Evolutionary conservation across 2,329 filamentous ascomycete species (phyloP), one percentile per base, ranked within the genome.

Genomic region (Verticillium nubilum): DNA sequence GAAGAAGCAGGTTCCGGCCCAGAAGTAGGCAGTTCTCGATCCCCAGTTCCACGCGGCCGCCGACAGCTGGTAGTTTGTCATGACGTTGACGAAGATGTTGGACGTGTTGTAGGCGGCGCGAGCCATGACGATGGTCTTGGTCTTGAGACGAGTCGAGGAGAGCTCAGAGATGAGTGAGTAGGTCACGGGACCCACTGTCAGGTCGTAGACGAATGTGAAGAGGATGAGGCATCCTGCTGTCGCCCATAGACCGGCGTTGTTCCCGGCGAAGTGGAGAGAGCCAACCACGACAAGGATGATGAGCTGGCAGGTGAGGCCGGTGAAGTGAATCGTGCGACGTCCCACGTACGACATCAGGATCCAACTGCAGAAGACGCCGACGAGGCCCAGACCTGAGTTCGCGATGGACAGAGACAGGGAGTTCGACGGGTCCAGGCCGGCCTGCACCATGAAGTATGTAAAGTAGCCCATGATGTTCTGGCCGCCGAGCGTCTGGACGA

Each of bases 101-200:
- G 74, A 74, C 9, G 81, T 71, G 55, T 84, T 78, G 69, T 80
- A 80, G 13, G 69, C 69, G 31, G 73, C 74, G 12, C 81, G 74
- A 1, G 80, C 78, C 56, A 85, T 70, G 2, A 82, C 80, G 15
- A 84, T 79, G 0, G 81, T 83, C 72, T 84, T 83, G 29, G 78
- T 75, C 61, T 81, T 79, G 35, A 85, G 76, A 7, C 82, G 76
- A 0, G 79, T 80, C 0, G 81, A 83, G 0, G 81, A 81, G 4
- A 80, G 74, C 63, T 85, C 83, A 0, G 81, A 77, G 13, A 83
- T 66, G 27, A 85, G 70, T 1, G 76, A 76, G 67, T 83, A 85
- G 3, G 78, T 79, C 5, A 83, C 77, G 0, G 82, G 82, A 0
- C 83, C 84, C 13, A 85, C 76, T 1, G 80, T 80, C 58, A 80